A percentile compares a stretch with the other conserved stretches of the same genome.
phyloP scores from a whole-genome alignment of 225 moss, liverwort and hornwort genomes.

The Marchantia paleacea region DNA sequence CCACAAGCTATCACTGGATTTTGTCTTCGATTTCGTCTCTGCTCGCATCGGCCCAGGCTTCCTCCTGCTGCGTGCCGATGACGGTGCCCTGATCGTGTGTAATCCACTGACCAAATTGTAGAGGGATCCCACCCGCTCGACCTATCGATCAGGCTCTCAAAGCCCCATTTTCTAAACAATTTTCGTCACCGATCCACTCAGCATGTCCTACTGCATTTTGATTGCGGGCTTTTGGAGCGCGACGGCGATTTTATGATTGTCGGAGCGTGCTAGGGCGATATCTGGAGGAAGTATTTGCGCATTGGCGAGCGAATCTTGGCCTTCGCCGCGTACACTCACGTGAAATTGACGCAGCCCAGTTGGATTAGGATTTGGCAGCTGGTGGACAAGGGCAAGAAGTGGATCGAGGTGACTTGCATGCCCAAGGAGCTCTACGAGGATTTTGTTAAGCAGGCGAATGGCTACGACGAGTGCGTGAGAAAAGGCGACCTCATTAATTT shows the following conservation, averaged over 20 bases:
- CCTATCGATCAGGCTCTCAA: constrained; percentile 22
- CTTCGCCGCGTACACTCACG: background rate
- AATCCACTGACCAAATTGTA: constrained; percentile 10
- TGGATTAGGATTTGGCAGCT: background rate
- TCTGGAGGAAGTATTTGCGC: background rate
- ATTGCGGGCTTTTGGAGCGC: constrained; percentile 26
- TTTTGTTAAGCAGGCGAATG: background rate
- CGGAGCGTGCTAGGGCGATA: background rate
- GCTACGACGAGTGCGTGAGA: constrained; percentile 1
- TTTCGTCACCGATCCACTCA: constrained; percentile 43
- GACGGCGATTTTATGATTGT: constrained; percentile 5
- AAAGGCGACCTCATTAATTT: constrained; percentile 14
- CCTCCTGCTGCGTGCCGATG: background rate
- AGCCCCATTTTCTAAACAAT: constrained; percentile 43
- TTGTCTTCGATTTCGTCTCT: background rate
- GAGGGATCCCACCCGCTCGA: constrained; percentile 11
- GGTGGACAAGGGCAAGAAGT: background rate
- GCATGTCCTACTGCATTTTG: constrained; percentile 35
- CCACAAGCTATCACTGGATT: constrained; percentile 4
- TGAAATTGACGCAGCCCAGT: constrained; percentile 1
- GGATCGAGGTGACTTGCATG: constrained; percentile 5
- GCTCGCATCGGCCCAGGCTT: constrained; percentile 10
- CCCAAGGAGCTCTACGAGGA: constrained; percentile 2
- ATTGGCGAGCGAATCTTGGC: background rate
- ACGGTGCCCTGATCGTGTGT: constrained; percentile 13